These are phyloP conservation scores for Zea mays DNA, from an alignment of 176 grass and related monocot genomes.

Conservation along the genomic window Zm-B73-REFERENCE-NAM-5.0 NC_050096.1:26464001-26464500, in stretches of 20 bases:
- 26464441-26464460: constrained; percentile 25
- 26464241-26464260: background rate
- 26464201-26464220: background rate
- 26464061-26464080: too few relatives aligned
- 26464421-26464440: constrained; percentile 40
- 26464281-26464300: constrained; percentile 18
- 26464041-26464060: too few relatives aligned
- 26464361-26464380: background rate
- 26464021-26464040: background rate
- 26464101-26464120: too few relatives aligned
- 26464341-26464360: constrained; percentile 16
- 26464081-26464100: too few relatives aligned
- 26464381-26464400: constrained; percentile 22
- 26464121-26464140: too few relatives aligned
- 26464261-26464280: background rate
- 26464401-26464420: constrained; percentile 17
- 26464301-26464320: constrained; percentile 26
- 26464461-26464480: constrained; percentile 18
- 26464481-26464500: constrained; percentile 32
- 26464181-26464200: background rate
- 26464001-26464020: background rate
- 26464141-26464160: too few relatives aligned
- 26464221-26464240: background rate
- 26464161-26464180: background rate
- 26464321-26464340: constrained; percentile 5